Evolutionary conservation across 2,329 filamentous ascomycete genomes (phyloP).

Genomic region (Apiospora pterosperma): DNA sequence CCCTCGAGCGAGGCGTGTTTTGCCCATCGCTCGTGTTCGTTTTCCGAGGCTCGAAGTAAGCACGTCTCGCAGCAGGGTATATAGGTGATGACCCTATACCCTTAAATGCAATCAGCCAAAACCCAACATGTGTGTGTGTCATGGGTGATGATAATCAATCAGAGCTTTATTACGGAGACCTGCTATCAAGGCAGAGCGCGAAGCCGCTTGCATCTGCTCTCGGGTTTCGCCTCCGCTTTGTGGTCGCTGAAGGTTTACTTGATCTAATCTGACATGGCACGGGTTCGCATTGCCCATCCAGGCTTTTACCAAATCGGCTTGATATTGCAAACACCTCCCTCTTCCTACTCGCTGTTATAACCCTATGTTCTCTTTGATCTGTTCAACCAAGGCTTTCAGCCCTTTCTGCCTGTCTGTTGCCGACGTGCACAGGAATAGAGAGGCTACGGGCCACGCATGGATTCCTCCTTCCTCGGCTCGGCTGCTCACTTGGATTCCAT

Average conservation of each 20-base stretch:
- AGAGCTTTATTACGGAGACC: slow-evolving; percentile 36
- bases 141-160: slow-evolving; percentile 31
- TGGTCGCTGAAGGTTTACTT: slow-evolving; percentile 51
- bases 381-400: slow-evolving; percentile 37
- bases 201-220: slow-evolving; percentile 46
- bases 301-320: slow-evolving; percentile 5
- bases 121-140: slow-evolving; percentile 2
- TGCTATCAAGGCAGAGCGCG: slow-evolving; percentile 25
- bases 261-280: slow-evolving; percentile 60
- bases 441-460: slow-evolving; percentile 80
- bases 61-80: neutral
- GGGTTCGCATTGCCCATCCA: slow-evolving; percentile 7
- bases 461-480: slow-evolving; percentile 64
- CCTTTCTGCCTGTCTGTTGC: slow-evolving; percentile 50
- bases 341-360: neutral
- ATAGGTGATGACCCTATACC: neutral
- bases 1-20: neutral
- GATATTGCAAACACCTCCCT: neutral
- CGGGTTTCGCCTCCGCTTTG: slow-evolving; percentile 43
- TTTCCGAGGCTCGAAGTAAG: neutral
- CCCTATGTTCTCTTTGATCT: slow-evolving; percentile 30
- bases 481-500: slow-evolving; percentile 51
- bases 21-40: neutral
- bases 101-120: neutral
- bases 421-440: slow-evolving; percentile 50